Base-by-base conservation (phyloP, 1,139 yeast species). In the Yamadazyma pseudoaaseri region DNA sequence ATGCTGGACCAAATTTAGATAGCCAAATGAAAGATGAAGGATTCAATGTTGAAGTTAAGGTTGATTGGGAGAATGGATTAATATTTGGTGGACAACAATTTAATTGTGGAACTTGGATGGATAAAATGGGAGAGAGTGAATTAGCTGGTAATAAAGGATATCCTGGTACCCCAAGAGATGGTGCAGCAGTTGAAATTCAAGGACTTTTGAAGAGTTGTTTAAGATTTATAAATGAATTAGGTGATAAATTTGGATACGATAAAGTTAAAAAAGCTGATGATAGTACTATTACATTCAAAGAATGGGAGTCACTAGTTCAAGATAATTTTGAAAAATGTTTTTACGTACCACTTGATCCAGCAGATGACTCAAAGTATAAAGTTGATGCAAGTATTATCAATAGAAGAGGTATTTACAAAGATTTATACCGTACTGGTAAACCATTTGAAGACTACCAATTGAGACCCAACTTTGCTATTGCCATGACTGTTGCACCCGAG, bases 21-120 rank as follows among this genome's bases (percentile, higher is more conserved):
- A 78, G 87, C 29, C 97, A 92, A 54, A 92, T 92, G 98, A 77
- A 66, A 33, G 92, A 83, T 55, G 86, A 85, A 51, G 98, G 98
- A 0, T 92, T 92, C 65, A 83, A 92, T 54, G 94, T 90, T 27
- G 74, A 78, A 43, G 76, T 87, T 2, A 54, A 63, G 38, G 89
- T 90, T 38, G 97, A 92, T 56, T 92, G 97, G 97, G 52, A 65
- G 0, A 89, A 85, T 16, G 98, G 98, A 0, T 64, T 92, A 29
- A 68, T 90, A 5, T 85, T 80, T 58, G 98, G 98, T 30, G 98
- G 98, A 1, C 86, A 86, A 35, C 95, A 85, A 56, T 76, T 64
- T 57, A 92, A 92, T 53, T 92, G 98, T 65, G 98, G 98, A 15
- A 92, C 98, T 0, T 92, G 98, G 98, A 92, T 90, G 97, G 98